Conservation (phyloP, 176 grass and related monocot genomes). For the Canna indica region DNA sequence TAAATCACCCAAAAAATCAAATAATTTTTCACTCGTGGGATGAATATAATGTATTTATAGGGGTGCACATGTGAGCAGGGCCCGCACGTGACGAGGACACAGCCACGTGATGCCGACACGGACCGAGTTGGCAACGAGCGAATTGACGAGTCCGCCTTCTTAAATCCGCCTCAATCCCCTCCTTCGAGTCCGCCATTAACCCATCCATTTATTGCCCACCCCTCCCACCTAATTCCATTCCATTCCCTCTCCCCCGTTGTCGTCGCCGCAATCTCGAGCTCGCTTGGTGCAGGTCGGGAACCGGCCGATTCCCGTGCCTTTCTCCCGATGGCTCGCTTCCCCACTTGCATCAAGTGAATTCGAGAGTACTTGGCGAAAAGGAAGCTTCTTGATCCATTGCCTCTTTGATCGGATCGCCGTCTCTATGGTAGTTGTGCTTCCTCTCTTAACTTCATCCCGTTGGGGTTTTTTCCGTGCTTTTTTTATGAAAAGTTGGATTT, state of each 20-base stretch:
- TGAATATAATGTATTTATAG: too few relatives aligned
- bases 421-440: background rate
- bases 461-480: background rate
- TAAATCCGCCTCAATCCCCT: background rate
- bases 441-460: background rate
- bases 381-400: background rate
- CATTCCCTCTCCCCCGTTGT: background rate
- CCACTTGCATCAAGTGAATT: constrained; percentile 22
- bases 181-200: background rate
- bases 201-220: background rate
- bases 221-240: background rate
- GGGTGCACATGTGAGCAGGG: too few relatives aligned
- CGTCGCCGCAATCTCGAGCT: constrained; percentile 11
- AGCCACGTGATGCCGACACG: constrained; percentile 2
- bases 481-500: background rate
- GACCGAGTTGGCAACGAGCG: background rate
- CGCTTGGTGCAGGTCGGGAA: constrained; percentile 27
- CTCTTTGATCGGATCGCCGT: background rate
- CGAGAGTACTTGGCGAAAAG: constrained; percentile 12
- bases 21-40: too few relatives aligned
- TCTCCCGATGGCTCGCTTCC: background rate
- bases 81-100: background rate
- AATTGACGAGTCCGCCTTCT: background rate
- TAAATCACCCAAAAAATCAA: too few relatives aligned
- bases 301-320: background rate